These are phyloP conservation scores for Russula abietina DNA, from an alignment of 768 basidiomycete genomes.

Conservation along the genomic window DNA sequence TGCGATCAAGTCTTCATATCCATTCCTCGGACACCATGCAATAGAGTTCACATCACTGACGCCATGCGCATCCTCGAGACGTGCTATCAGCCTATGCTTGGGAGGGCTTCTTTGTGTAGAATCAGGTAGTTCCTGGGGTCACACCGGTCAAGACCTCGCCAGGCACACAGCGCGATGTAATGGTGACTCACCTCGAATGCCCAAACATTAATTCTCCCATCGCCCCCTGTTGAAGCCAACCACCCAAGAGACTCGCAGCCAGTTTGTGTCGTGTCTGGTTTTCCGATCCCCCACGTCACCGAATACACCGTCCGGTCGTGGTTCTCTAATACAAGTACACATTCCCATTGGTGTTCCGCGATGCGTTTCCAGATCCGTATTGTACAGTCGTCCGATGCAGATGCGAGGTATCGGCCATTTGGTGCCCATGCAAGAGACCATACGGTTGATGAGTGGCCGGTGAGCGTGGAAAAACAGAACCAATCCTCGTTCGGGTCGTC, in stretches of 20 bases:
- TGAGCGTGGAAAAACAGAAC: slow-evolving; percentile 78
- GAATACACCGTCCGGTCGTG: slow-evolving; percentile 79
- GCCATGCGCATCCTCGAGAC: slow-evolving; percentile 62
- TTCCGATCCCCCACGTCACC: slow-evolving; percentile 58
- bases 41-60: slow-evolving; percentile 82
- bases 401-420: slow-evolving; percentile 79
- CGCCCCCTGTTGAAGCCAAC: slow-evolving; percentile 80
- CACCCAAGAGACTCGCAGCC: slow-evolving; percentile 54
- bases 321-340: slow-evolving; percentile 50
- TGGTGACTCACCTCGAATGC: slow-evolving; percentile 48
- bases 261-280: slow-evolving; percentile 27
- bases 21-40: slow-evolving; percentile 71
- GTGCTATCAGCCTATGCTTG: slow-evolving; percentile 45
- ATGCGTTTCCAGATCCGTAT: slow-evolving; percentile 80
- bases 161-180: too few species aligned
- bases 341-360: slow-evolving; percentile 57
- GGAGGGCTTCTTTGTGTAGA: slow-evolving; percentile 18
- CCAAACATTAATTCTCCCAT: slow-evolving; percentile 81
- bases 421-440: slow-evolving; percentile 81
- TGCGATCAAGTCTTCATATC: slow-evolving; percentile 61
- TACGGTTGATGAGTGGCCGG: slow-evolving; percentile 81
- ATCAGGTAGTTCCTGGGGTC: neutral
- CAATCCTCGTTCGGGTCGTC: slow-evolving; percentile 95
- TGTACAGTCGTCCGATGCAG: slow-evolving; percentile 78
- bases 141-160: neutral